These are phyloP conservation scores for Pyropia yezoensis DNA, from an alignment of 23 red algal genomes.

Conservation along the genomic window DNA sequence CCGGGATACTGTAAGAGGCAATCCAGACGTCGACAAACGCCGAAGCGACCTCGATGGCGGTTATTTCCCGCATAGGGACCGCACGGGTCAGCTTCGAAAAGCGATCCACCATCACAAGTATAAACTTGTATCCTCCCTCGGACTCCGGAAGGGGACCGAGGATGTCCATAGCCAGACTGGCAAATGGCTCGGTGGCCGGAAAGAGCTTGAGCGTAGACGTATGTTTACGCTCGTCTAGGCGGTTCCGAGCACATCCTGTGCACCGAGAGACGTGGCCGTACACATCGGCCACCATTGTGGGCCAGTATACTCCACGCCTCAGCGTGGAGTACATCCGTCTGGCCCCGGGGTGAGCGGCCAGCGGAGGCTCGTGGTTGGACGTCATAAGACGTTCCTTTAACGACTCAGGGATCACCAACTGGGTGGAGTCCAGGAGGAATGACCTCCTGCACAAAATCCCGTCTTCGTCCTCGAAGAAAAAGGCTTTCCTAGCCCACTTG, in stretches of 20 bases:
- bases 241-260: not conserved
- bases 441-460: too few species aligned
- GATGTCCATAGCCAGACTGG: conserved; percentile 25
- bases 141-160: conserved; percentile 13
- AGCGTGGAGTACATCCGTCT: conserved; percentile 6
- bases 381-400: conserved; percentile 1
- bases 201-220: conserved; percentile 11
- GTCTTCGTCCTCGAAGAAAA: too few species aligned
- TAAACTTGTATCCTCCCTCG: conserved; percentile 4
- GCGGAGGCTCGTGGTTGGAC: not conserved
- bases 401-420: not conserved
- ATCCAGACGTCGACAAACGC: conserved; percentile 29
- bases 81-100: conserved; percentile 16
- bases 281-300: conserved; percentile 8
- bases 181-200: conserved; percentile 9
- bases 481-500: too few species aligned
- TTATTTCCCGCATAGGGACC: conserved; percentile 2
- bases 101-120: conserved; percentile 26
- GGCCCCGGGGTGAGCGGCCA: conserved; percentile 10
- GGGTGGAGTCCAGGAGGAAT: not conserved
- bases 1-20: conserved; percentile 16
- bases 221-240: conserved; percentile 19
- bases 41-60: not conserved
- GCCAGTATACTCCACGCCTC: conserved; percentile 6
- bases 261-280: not conserved